Percentiles rank a stretch among this genome's conserved stretches.
Evolutionary conservation across 345 rosid genomes (phyloP).

Genomic region (Brassica napus): DNA sequence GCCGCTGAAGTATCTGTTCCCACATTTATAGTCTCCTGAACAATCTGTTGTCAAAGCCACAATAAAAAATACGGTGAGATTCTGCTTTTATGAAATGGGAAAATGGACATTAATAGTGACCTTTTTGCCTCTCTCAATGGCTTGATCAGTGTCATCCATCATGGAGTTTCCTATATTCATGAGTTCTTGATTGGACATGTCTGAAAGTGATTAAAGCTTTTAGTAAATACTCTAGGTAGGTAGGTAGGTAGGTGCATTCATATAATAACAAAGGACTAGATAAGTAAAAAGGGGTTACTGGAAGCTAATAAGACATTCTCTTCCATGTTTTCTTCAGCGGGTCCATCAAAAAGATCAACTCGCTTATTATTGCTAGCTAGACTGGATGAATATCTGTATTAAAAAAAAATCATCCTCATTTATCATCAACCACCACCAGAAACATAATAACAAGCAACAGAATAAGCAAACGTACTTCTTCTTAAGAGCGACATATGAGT

Average conservation of each 20-base stretch:
- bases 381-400: constrained; percentile 64
- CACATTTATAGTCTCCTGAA: constrained; percentile 80
- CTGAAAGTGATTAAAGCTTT: constrained; percentile 45
- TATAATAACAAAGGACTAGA: neutral
- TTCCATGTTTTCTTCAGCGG: constrained; percentile 69
- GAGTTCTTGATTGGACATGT: constrained; percentile 82
- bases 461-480: constrained; percentile 55
- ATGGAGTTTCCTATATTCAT: constrained; percentile 67
- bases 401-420: neutral
- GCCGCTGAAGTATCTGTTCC: constrained; percentile 91
- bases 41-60: constrained; percentile 53
- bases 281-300: constrained; percentile 45
- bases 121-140: constrained; percentile 86
- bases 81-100: neutral
- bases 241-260: too few species aligned
- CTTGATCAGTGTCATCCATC: constrained; percentile 97
- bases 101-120: constrained; percentile 25
- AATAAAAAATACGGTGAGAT: constrained; percentile 8
- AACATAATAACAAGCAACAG: neutral
- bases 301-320: constrained; percentile 88
- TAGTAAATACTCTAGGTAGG: constrained; percentile 1
- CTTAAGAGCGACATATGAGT: constrained; percentile 78
- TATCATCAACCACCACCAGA: constrained; percentile 2
- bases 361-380: constrained; percentile 74
- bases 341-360: constrained; percentile 90